A percentile compares a stretch with the other conserved stretches of the same genome.
Evolutionary conservation across 345 rosid species (phyloP).

Genomic region (Streptanthus diversifolius): DNA sequence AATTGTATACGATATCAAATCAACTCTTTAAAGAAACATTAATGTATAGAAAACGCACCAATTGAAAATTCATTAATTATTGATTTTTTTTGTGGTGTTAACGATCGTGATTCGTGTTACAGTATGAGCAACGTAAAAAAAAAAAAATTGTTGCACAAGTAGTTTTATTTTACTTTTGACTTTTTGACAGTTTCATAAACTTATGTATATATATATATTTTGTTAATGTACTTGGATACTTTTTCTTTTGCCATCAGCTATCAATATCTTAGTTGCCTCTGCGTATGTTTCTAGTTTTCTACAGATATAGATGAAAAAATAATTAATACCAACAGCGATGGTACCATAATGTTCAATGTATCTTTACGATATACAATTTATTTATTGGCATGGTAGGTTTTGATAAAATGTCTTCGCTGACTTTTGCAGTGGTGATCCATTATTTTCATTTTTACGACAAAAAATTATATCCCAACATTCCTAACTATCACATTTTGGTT

Average conservation of each 20-base stretch:
- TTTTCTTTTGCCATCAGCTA: neutral
- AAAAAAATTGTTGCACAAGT: neutral
- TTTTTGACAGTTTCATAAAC: neutral
- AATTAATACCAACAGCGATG: conserved; percentile 15
- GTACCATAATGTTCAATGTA: conserved; percentile 15
- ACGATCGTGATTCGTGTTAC: neutral
- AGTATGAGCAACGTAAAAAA: neutral
- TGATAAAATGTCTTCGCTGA: conserved; percentile 23
- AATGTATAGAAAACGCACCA: neutral
- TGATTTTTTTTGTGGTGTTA: neutral
- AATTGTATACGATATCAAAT: neutral
- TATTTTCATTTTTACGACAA: neutral
- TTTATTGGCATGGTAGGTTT: conserved; percentile 19
- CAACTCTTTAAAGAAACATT: neutral
- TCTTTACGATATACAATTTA: neutral
- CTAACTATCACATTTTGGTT: neutral
- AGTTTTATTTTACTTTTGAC: neutral
- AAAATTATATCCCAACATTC: neutral
- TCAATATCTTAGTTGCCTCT: neutral
- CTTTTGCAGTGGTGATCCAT: conserved; percentile 1
- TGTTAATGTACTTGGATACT: neutral
- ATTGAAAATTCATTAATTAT: neutral
- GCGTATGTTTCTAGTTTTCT: neutral
- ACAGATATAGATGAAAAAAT: conserved; percentile 11
- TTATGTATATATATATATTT: neutral